Evolutionary conservation across 345 rosid species (phyloP).

Genomic region (Pelargonium nanum): DNA sequence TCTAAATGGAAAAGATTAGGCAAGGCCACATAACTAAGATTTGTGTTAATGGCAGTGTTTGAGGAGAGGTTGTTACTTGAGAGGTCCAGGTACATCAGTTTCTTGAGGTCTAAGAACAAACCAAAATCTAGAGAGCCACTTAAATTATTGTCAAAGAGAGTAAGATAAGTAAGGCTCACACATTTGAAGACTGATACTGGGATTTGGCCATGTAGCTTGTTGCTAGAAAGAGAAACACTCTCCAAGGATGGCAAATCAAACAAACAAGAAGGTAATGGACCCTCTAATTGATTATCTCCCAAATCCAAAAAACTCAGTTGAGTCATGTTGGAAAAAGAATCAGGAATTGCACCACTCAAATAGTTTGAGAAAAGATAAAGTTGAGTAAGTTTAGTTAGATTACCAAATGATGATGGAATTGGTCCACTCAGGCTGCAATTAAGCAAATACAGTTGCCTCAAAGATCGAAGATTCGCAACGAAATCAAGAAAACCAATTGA

Average conservation of each 20-base stretch:
- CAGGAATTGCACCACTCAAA: background rate
- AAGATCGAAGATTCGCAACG: background rate
- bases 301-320: background rate
- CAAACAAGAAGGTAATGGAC: background rate
- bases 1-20: background rate
- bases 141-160: background rate
- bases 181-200: slow-evolving; percentile 8
- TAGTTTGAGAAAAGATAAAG: background rate
- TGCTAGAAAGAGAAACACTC: background rate
- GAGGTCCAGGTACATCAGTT: background rate
- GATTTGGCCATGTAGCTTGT: slow-evolving; percentile 7
- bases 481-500: background rate
- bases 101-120: background rate
- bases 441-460: background rate
- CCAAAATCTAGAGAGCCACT: background rate
- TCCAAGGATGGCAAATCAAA: background rate
- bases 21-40: background rate
- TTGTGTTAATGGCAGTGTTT: background rate
- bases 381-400: background rate
- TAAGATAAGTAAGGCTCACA: background rate
- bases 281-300: background rate
- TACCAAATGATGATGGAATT: no score
- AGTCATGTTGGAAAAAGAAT: background rate
- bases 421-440: background rate
- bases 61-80: background rate